Evolutionary conservation across 2,329 filamentous ascomycete species (phyloP), one percentile per base, ranked within the genome.

Genomic region (Pseudocercospora musae): DNA sequence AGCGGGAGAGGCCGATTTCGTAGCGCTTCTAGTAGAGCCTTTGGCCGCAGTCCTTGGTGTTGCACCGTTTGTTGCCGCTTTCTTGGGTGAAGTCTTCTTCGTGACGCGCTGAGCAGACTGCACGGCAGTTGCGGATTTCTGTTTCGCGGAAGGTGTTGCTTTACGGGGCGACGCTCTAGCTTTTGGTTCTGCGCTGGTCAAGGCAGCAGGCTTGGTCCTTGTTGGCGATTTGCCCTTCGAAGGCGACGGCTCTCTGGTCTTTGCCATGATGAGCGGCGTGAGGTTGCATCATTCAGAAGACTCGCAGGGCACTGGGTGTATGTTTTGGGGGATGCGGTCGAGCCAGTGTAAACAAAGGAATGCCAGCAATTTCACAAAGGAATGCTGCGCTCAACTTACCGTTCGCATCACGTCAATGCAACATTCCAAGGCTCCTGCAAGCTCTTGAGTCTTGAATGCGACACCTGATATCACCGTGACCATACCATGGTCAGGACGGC

Each of bases 261-360:
- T 62, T 18, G 62, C 48, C 55, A 60, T 58, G 15, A 25, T 25
- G 37, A 40, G 37, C 37, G 15, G 37, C 37, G 37, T 40, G 37
- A 40, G 1, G 9, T 33, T 33, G 11, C 11, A 40, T 40, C 1
- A 40, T 40, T 18, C 37, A 15, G 37, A 40, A 40, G 15, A 40
- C 37, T 40, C 15, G 15, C n/a, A n/a, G 37, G 37, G 37, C 37
- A 11, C 5, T 40, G 37, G 10, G 37, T 40, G 37, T 40, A 40
- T 40, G 37, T 40, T 40, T 40, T 40, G 37, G 37, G 60, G 37
- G 37, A 40, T 40, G 37, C 37, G 37, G 37, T 37, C 37, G 15
- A 40, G 37, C 15, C 37, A 40, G 37, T 53, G 61, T 64, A 63
- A 62, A 66, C 65, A 66, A 66, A 66, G 60, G 48, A 54, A 56